These are phyloP conservation scores for Quercus alba DNA, from an alignment of 306 rosid genomes.

Conservation along the genomic window DNA sequence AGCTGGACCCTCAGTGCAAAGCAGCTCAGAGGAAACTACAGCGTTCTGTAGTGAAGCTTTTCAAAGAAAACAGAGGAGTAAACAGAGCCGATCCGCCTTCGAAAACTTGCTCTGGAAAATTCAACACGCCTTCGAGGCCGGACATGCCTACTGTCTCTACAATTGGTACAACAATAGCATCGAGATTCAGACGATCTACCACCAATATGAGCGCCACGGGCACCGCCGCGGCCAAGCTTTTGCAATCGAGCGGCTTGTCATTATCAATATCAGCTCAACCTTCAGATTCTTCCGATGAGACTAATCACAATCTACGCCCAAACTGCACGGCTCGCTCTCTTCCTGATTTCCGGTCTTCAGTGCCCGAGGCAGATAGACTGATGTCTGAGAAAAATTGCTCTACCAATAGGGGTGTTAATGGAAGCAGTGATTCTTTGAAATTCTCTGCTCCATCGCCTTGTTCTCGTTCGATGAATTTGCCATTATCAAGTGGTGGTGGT, in stretches of 20 bases:
- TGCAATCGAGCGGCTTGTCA: slow-evolving; percentile 58
- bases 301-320: slow-evolving; percentile 17
- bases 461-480: slow-evolving; percentile 42
- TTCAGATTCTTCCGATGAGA: slow-evolving; percentile 25
- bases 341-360: slow-evolving; percentile 53
- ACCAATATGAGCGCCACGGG: slow-evolving; percentile 33
- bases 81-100: slow-evolving; percentile 34
- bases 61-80: slow-evolving; percentile 51
- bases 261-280: slow-evolving; percentile 13
- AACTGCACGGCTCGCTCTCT: slow-evolving; percentile 51
- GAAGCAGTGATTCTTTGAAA: slow-evolving; percentile 35
- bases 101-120: slow-evolving; percentile 42
- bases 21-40: slow-evolving; percentile 47
- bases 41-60: slow-evolving; percentile 38
- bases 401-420: slow-evolving; percentile 17
- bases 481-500: slow-evolving; percentile 29
- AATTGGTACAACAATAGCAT: slow-evolving; percentile 7
- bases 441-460: slow-evolving; percentile 35
- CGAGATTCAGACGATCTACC: slow-evolving; percentile 46
- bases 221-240: slow-evolving; percentile 58
- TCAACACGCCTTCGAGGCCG: slow-evolving; percentile 50
- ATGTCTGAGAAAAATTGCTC: slow-evolving; percentile 31
- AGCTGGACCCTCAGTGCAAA: slow-evolving; percentile 35
- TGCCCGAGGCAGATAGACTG: slow-evolving; percentile 44
- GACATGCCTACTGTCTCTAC: slow-evolving; percentile 52